These are phyloP conservation scores for Komagataella ulmi DNA, from an alignment of 805 yeast species.

Conservation along the genomic window DNA sequence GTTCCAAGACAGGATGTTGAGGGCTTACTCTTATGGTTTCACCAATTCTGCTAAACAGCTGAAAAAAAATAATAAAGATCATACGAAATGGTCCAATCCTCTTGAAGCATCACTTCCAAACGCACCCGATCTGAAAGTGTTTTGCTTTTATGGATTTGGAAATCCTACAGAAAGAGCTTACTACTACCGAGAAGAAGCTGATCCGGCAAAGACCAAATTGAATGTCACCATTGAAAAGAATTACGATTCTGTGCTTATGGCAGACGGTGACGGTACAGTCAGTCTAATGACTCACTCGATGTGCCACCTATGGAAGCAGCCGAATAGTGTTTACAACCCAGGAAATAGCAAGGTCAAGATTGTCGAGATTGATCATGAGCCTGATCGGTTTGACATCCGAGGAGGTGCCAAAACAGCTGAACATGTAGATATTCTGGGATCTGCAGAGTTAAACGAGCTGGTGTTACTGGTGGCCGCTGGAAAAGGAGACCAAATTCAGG, in stretches of 20 bases:
- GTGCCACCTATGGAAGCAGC: constrained; percentile 85
- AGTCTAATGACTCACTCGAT: constrained; percentile 76
- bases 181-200: constrained; percentile 59
- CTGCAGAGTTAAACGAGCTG: constrained; percentile 84
- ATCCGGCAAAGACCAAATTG: constrained; percentile 35
- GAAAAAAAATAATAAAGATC: constrained; percentile 49
- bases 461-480: constrained; percentile 78
- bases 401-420: constrained; percentile 98
- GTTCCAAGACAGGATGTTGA: constrained; percentile 51
- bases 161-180: constrained; percentile 94
- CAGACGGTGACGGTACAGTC: constrained; percentile 96
- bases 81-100: constrained; percentile 87
- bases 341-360: constrained; percentile 58
- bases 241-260: constrained; percentile 56
- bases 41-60: constrained; percentile 52
- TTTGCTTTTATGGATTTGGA: constrained; percentile 91
- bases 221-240: constrained; percentile 58
- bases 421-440: constrained; percentile 92
- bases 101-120: constrained; percentile 82
- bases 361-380: constrained; percentile 89
- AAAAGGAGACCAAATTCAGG: constrained; percentile 50
- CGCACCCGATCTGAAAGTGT: constrained; percentile 86
- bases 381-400: constrained; percentile 84
- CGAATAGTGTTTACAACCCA: constrained; percentile 62
- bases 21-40: constrained; percentile 70